A percentile compares a stretch with the other conserved stretches of the same genome.
Conservation (phyloP, 352 stramenopile genomes). For the Phytopythium helicoides region DNA sequence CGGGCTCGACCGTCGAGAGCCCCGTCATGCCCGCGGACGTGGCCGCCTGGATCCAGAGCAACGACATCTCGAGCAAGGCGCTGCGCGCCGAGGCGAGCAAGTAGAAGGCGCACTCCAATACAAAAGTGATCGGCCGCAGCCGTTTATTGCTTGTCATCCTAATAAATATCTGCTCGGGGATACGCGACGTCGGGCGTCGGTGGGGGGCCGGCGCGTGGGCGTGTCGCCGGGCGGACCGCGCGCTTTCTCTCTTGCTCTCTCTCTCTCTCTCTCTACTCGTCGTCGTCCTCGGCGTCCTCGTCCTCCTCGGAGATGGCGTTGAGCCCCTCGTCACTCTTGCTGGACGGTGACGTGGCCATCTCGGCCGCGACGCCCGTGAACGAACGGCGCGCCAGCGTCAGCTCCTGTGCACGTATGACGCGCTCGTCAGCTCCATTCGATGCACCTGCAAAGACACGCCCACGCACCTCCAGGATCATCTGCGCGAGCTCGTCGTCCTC, state of each 20-base stretch:
- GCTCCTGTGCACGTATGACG: conserved; percentile 34
- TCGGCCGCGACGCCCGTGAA: conserved; percentile 58
- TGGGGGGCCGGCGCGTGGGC: conserved; percentile 3
- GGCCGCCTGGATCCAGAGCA: conserved; percentile 68
- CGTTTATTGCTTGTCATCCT: conserved; percentile 2
- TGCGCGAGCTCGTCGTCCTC: conserved; percentile 76
- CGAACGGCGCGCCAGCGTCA: conserved; percentile 52
- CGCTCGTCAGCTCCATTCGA: no score
- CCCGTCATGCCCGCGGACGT: conserved; percentile 54
- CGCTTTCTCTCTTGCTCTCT: no score
- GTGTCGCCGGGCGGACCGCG: conserved; percentile 4
- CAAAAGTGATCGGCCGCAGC: neutral
- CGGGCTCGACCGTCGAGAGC: conserved; percentile 18
- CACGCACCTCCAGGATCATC: conserved; percentile 65
- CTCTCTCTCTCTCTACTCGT: no score
- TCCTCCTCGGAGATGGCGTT: conserved; percentile 72
- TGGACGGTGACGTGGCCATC: conserved; percentile 62
- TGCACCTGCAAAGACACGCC: no score
- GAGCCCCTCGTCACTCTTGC: conserved; percentile 48
- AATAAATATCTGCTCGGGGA: conserved; percentile 38
- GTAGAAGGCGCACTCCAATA: conserved; percentile 8
- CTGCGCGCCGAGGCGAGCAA: conserved; percentile 37
- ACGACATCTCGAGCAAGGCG: conserved; percentile 68
- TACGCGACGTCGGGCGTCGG: conserved; percentile 11
- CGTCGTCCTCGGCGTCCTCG: conserved; percentile 19